Conservation (phyloP, 1,284 basidiomycete species). For the Microbotryum lychnidis-dioicae region DNA sequence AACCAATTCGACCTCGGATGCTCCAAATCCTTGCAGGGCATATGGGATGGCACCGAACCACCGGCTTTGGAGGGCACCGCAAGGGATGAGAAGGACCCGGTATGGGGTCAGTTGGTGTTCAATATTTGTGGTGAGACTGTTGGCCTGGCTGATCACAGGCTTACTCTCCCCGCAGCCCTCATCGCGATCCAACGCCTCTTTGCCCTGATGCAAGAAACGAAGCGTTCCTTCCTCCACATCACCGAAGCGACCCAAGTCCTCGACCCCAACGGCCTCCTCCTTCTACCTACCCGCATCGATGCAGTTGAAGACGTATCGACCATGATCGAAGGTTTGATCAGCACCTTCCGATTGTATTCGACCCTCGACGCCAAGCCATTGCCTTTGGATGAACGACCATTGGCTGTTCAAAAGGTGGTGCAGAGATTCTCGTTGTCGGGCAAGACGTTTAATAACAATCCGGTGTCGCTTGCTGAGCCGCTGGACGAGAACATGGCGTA, state of each 20-base stretch:
- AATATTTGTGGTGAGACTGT: not conserved
- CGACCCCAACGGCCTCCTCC: slow-evolving; percentile 1
- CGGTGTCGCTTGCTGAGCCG: too few relatives aligned
- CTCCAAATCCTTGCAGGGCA: not conserved
- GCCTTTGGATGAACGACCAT: too few relatives aligned
- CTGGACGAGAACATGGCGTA: too few relatives aligned
- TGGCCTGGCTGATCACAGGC: too few relatives aligned
- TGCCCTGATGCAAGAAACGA: slow-evolving; percentile 18
- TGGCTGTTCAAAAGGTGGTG: too few relatives aligned
- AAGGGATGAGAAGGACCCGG: not conserved
- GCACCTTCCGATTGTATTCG: too few relatives aligned
- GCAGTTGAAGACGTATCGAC: too few relatives aligned
- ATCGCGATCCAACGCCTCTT: slow-evolving; percentile 24
- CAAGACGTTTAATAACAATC: too few relatives aligned
- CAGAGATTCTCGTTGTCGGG: too few relatives aligned
- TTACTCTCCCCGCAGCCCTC: slow-evolving; percentile 8
- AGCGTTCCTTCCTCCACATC: slow-evolving; percentile 22
- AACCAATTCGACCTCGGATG: not conserved
- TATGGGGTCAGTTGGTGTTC: not conserved
- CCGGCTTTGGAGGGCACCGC: not conserved
- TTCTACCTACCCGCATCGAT: too few relatives aligned
- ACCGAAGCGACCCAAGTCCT: slow-evolving; percentile 10
- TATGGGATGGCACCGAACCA: not conserved
- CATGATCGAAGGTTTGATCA: too few relatives aligned
- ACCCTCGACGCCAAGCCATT: too few relatives aligned